These are phyloP conservation scores for Cercospora janseana DNA, from an alignment of 2,329 filamentous ascomycete species.

Conservation along the genomic window DNA sequence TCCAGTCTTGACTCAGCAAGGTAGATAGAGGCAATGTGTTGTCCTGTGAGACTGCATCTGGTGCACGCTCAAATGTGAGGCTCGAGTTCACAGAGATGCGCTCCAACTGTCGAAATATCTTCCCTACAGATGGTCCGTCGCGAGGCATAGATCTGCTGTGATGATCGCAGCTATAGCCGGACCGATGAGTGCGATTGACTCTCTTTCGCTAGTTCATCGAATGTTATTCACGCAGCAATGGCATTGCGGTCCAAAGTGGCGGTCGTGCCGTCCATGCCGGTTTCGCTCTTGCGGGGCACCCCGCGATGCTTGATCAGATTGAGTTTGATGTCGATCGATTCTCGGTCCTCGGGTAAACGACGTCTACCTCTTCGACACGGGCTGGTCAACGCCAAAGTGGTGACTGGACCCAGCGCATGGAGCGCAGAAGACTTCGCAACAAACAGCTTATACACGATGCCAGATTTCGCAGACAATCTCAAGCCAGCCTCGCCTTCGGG, in stretches of 20 bases:
- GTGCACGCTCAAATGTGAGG: conserved; percentile 17
- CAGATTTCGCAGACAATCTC: conserved; percentile 52
- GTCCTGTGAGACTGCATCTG: conserved; percentile 10
- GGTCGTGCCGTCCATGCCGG: too few species aligned
- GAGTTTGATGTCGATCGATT: conserved; percentile 15
- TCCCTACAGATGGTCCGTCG: conserved; percentile 20
- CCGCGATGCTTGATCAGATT: conserved; percentile 5
- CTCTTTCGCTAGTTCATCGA: too few species aligned
- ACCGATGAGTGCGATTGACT: too few species aligned
- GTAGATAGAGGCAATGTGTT: conserved; percentile 21
- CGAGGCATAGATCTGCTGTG: conserved; percentile 15
- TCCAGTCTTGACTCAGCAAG: conserved; percentile 21
- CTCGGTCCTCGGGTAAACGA: conserved; percentile 11
- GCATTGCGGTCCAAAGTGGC: too few species aligned
- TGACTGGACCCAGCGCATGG: too few species aligned
- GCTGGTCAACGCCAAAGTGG: neutral
- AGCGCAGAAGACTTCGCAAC: neutral
- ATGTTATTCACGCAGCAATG: too few species aligned
- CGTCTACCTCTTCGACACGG: conserved; percentile 1
- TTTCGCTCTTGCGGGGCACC: conserved; percentile 1
- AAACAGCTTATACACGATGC: conserved; percentile 35
- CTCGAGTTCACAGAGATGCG: conserved; percentile 21
- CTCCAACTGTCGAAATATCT: conserved; percentile 23
- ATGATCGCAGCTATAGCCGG: too few species aligned
- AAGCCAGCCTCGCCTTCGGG: conserved; percentile 48